A percentile compares a stretch with the other conserved stretches of the same genome.
Evolutionary conservation across 805 yeast genomes (phyloP).

Genomic region (Candida ortonii): DNA sequence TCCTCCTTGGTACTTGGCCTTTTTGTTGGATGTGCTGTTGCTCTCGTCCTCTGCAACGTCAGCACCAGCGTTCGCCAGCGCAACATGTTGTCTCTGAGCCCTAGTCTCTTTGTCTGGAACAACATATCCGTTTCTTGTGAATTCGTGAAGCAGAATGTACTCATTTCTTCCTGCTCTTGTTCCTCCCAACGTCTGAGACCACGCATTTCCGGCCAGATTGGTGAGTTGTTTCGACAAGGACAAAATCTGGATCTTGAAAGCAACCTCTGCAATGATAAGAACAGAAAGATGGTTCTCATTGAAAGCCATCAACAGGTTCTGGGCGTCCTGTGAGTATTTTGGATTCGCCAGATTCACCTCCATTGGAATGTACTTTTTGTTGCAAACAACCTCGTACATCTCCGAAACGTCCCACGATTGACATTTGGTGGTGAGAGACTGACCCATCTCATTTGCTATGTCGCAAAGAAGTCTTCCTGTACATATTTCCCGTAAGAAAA

Average conservation of each 20-base stretch:
- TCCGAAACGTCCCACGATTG: constrained; percentile 93
- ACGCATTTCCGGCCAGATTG: constrained; percentile 92
- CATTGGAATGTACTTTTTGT: constrained; percentile 53
- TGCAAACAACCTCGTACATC: constrained; percentile 81
- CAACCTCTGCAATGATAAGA: constrained; percentile 68
- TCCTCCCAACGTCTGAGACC: constrained; percentile 94
- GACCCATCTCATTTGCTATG: constrained; percentile 92
- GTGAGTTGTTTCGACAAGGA: constrained; percentile 90
- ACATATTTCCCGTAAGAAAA: constrained; percentile 61
- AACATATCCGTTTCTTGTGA: constrained; percentile 70
- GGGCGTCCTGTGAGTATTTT: constrained; percentile 63
- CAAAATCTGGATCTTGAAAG: constrained; percentile 78
- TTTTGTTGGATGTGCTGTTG: constrained; percentile 43
- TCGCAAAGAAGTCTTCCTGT: constrained; percentile 91
- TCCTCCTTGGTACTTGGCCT: constrained; percentile 42
- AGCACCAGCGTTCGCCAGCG: constrained; percentile 21
- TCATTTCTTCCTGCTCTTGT: constrained; percentile 96
- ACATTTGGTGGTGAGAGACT: constrained; percentile 85
- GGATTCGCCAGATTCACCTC: constrained; percentile 75
- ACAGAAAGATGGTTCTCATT: constrained; percentile 67
- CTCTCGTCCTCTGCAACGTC: constrained; percentile 40
- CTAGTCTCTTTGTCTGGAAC: constrained; percentile 67
- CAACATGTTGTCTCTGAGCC: constrained; percentile 30
- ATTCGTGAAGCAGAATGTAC: constrained; percentile 87
- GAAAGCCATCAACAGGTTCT: constrained; percentile 64